Percentiles rank a stretch among this genome's conserved stretches.
Evolutionary conservation across 1,284 basidiomycete genomes (phyloP).

Genomic region (Naganishia sp.): DNA sequence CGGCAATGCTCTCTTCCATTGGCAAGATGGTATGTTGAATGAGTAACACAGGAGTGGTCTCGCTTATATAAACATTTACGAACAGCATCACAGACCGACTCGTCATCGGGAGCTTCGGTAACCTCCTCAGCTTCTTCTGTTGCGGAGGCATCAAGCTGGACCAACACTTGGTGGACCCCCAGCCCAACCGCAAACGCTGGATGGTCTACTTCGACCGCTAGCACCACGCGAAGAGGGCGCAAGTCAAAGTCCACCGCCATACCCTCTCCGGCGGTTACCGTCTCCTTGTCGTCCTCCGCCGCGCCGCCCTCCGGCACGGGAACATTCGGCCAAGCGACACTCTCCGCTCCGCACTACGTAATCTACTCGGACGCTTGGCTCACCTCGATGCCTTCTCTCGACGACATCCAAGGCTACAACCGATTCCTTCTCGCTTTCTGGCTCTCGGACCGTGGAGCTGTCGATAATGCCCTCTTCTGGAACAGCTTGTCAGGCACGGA

Average conservation of each 20-base stretch:
- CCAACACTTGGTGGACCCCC: conserved; percentile 24
- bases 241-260: conserved; percentile 8
- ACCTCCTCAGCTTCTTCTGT: not conserved
- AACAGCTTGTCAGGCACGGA: conserved; percentile 39
- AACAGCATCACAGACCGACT: not conserved
- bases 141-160: conserved; percentile 12
- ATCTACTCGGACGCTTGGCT: conserved; percentile 37
- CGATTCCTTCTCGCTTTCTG: conserved; percentile 58
- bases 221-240: conserved; percentile 1
- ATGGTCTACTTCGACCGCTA: conserved; percentile 20
- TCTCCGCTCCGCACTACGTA: conserved; percentile 24
- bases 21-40: conserved; percentile 13
- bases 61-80: not conserved
- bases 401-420: conserved; percentile 48
- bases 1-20: conserved; percentile 25
- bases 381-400: conserved; percentile 40
- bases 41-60: not conserved
- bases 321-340: not conserved
- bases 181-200: not conserved
- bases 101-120: not conserved
- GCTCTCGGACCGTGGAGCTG: conserved; percentile 49
- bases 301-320: not conserved
- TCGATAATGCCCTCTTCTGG: conserved; percentile 45
- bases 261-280: not conserved
- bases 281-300: not conserved